These are phyloP conservation scores for Fusarium nurragi DNA, from an alignment of 2,329 filamentous ascomycete species.

Conservation along the genomic window DNA sequence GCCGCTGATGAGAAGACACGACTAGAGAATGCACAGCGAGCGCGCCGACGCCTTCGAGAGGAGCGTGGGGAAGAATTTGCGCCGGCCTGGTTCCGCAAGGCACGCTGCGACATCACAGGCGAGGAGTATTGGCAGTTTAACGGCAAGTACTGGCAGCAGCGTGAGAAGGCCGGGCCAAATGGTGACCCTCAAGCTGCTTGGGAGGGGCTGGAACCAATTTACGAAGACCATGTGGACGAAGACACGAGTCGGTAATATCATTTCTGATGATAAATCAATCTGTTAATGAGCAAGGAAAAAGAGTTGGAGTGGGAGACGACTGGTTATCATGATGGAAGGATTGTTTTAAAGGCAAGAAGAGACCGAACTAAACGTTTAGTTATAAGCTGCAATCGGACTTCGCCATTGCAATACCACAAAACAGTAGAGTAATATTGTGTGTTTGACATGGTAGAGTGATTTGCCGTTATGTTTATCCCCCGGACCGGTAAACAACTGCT, in stretches of 20 bases:
- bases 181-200: constrained; percentile 66
- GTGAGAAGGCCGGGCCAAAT: constrained; percentile 70
- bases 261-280: background rate
- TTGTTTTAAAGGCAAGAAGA: constrained; percentile 5
- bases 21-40: constrained; percentile 90
- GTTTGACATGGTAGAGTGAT: background rate
- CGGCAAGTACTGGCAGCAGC: constrained; percentile 85
- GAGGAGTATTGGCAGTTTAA: constrained; percentile 92
- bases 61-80: constrained; percentile 80
- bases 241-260: constrained; percentile 19
- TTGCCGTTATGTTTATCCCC: background rate
- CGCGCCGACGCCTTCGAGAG: constrained; percentile 77
- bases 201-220: constrained; percentile 82
- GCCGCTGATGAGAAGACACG: constrained; percentile 94
- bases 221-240: constrained; percentile 50
- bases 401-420: background rate
- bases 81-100: constrained; percentile 86
- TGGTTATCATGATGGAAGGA: background rate
- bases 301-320: background rate
- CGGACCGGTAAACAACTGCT: constrained; percentile 4
- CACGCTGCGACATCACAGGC: constrained; percentile 79
- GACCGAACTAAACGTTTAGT: constrained; percentile 7
- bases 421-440: background rate
- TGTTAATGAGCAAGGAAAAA: constrained; percentile 10
- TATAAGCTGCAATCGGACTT: constrained; percentile 10